Evolutionary conservation across 2,329 filamentous ascomycete species (phyloP).

Genomic region (Trichoderma sp.): DNA sequence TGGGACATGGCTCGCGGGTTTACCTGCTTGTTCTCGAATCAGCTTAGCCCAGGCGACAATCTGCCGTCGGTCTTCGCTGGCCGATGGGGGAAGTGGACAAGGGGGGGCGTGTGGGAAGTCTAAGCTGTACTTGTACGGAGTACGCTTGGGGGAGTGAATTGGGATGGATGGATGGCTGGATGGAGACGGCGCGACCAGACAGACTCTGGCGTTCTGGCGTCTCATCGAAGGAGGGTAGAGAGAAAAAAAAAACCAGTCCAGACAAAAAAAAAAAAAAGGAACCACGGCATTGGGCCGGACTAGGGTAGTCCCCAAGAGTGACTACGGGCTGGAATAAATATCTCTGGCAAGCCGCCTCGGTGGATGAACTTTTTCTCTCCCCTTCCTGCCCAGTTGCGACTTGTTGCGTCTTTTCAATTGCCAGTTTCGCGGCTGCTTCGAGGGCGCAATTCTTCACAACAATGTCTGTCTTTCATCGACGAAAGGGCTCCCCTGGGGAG

Average conservation of each 20-base stretch:
- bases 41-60: slow-evolving; percentile 11
- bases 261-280: background rate
- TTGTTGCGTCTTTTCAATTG: slow-evolving; percentile 19
- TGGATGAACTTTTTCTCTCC: slow-evolving; percentile 12
- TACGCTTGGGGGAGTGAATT: background rate
- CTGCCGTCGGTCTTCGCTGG: slow-evolving; percentile 20
- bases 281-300: slow-evolving; percentile 18
- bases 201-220: slow-evolving; percentile 6
- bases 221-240: slow-evolving; percentile 4
- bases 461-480: slow-evolving; percentile 18
- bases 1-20: background rate
- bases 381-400: slow-evolving; percentile 17
- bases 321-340: slow-evolving; percentile 13
- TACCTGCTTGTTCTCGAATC: background rate
- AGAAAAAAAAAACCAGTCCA: background rate
- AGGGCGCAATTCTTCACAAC: slow-evolving; percentile 18
- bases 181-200: slow-evolving; percentile 7
- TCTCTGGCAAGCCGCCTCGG: slow-evolving; percentile 15
- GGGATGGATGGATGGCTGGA: slow-evolving; percentile 17
- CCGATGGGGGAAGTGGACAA: background rate
- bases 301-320: background rate
- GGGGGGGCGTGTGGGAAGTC: slow-evolving; percentile 1
- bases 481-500: slow-evolving; percentile 7
- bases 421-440: slow-evolving; percentile 19
- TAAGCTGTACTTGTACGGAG: too few relatives aligned